A percentile compares a stretch with the other conserved stretches of the same genome.
Evolutionary conservation across 139 green algal species (phyloP).

Genomic region (Coelastrella sp.): DNA sequence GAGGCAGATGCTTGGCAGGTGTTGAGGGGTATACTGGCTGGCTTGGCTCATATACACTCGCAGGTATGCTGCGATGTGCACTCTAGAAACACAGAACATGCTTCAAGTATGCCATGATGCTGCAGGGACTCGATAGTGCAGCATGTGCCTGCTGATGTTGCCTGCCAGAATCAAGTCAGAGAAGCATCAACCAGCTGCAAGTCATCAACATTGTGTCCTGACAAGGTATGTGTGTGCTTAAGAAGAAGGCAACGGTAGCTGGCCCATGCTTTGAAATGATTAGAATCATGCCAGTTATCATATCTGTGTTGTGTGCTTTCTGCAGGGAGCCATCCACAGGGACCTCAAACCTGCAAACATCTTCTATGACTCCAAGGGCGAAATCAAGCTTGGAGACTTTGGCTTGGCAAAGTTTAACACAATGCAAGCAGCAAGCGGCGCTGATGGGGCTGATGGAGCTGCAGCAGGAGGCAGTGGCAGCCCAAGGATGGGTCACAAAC

Average conservation of each 20-base stretch:
- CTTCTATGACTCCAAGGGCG: conserved; percentile 81
- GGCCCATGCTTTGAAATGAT: no score
- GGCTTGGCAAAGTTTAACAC: conserved; percentile 72
- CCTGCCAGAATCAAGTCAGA: no score
- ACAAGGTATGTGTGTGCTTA: no score
- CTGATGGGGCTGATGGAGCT: background rate
- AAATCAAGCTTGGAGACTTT: conserved; percentile 92
- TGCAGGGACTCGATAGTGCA: no score
- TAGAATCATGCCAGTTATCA: no score
- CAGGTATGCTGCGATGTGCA: no score
- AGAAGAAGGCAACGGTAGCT: background rate
- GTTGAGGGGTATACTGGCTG: conserved; percentile 83
- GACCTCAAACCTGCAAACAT: conserved; percentile 89
- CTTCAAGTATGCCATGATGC: no score
- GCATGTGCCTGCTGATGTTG: no score
- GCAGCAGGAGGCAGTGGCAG: background rate
- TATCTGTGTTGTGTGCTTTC: no score
- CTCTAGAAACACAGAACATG: no score
- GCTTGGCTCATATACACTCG: conserved; percentile 81
- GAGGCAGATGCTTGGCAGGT: conserved; percentile 82
- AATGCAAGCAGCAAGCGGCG: background rate
- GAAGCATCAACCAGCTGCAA: no score
- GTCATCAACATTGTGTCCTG: no score
- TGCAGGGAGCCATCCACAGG: conserved; percentile 85
- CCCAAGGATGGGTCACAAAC: background rate